Conservation (phyloP, 2,329 filamentous ascomycete species). For the Botryotinia calthae region DNA sequence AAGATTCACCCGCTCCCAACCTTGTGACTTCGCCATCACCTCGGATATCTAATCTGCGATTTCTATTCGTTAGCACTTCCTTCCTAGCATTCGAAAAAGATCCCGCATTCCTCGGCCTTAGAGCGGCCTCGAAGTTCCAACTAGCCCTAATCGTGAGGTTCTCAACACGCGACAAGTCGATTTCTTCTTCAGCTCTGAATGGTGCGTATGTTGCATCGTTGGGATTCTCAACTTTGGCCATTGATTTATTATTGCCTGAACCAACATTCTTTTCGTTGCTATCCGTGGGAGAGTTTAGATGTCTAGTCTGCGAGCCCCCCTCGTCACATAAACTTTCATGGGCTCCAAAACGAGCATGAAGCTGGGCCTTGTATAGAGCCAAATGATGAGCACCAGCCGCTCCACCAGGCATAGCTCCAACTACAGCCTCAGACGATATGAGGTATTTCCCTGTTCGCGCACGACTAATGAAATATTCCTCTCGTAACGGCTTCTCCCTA, state of each 20-base stretch:
- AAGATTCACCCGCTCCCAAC: slow-evolving; percentile 39
- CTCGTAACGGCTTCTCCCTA: no score
- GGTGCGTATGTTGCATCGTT: neutral
- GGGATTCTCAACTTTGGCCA: neutral
- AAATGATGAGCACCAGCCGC: neutral
- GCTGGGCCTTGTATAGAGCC: neutral
- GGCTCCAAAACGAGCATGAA: neutral
- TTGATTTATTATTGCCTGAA: neutral
- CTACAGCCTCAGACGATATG: neutral
- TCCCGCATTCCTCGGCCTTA: neutral
- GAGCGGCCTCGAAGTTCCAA: neutral
- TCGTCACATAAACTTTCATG: neutral
- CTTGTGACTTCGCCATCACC: slow-evolving; percentile 39
- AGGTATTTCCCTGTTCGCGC: neutral
- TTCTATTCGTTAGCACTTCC: slow-evolving; percentile 22
- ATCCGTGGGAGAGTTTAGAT: neutral
- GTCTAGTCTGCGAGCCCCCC: neutral
- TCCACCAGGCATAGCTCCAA: neutral
- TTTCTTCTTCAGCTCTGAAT: neutral
- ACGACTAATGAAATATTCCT: neutral
- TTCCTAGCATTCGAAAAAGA: neutral
- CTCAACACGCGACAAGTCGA: neutral
- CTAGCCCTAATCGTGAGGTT: neutral
- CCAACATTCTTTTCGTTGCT: neutral
- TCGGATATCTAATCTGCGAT: slow-evolving; percentile 25